These are phyloP conservation scores for Cardamine occulta DNA, from an alignment of 345 rosid genomes.

Conservation along the genomic window DNA sequence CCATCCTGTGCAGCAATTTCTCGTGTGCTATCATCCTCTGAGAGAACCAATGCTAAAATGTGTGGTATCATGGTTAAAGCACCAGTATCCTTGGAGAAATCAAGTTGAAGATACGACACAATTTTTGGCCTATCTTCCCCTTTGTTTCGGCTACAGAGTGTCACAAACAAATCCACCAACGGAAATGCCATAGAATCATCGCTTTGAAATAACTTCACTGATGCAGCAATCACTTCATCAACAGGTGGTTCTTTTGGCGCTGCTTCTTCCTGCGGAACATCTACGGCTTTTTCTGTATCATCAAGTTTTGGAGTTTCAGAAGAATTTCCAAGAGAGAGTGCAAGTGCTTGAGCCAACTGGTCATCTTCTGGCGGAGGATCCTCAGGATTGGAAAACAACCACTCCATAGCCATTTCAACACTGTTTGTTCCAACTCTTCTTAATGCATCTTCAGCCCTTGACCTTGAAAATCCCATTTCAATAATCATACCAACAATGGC, in stretches of 20 bases:
- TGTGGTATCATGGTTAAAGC: conserved; percentile 85
- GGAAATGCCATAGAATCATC: conserved; percentile 78
- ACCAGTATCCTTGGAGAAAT: conserved; percentile 68
- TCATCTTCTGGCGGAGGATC: conserved; percentile 98
- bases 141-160: conserved; percentile 86
- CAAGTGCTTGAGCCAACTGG: conserved; percentile 95
- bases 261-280: conserved; percentile 57
- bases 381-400: conserved; percentile 84
- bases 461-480: conserved; percentile 97
- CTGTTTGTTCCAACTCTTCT: conserved; percentile 93
- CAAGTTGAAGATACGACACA: conserved; percentile 68
- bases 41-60: conserved; percentile 77
- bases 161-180: conserved; percentile 81
- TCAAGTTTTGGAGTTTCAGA: conserved; percentile 83
- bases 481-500: conserved; percentile 81
- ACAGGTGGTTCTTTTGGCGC: conserved; percentile 72
- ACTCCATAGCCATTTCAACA: conserved; percentile 98
- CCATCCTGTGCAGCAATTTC: conserved; percentile 84
- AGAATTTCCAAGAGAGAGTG: conserved; percentile 88
- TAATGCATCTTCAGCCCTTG: conserved; percentile 94
- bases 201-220: conserved; percentile 75
- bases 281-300: conserved; percentile 66
- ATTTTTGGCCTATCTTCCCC: conserved; percentile 88
- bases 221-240: conserved; percentile 83
- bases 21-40: conserved; percentile 75